Evolutionary conservation across 129 eudicot genomes (phyloP).

Genomic region (Flaveria sonorensis): DNA sequence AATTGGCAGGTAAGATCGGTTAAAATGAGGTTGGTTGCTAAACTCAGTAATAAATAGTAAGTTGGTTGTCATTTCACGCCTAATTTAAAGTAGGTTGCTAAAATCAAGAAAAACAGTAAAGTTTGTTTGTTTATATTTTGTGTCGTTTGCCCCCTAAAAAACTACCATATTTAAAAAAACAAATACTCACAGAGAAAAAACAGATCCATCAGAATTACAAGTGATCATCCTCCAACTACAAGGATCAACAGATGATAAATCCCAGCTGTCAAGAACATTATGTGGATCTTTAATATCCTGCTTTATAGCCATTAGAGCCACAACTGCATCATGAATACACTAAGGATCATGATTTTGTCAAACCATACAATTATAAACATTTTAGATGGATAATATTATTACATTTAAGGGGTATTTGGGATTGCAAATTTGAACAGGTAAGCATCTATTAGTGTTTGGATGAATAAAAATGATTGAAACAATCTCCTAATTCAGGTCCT

Average conservation of each 20-base stretch:
- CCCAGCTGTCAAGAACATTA: constrained; percentile 88
- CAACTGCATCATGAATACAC: constrained; percentile 53
- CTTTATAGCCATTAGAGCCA: constrained; percentile 87
- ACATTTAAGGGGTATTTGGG: neutral
- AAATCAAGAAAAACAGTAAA: neutral
- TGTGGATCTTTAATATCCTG: constrained; percentile 67
- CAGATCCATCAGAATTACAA: constrained; percentile 75
- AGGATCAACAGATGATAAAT: constrained; percentile 86
- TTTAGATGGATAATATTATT: neutral
- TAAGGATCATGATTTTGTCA: no score
- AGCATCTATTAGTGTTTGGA: neutral
- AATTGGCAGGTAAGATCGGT: neutral
- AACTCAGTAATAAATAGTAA: no score
- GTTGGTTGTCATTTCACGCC: neutral
- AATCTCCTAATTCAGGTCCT: no score
- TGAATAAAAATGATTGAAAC: no score
- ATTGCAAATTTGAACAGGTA: neutral
- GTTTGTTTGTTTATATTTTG: no score
- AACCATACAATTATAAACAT: neutral
- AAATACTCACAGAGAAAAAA: constrained; percentile 75
- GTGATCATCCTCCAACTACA: constrained; percentile 98
- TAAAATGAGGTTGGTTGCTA: no score
- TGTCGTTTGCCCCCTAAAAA: no score
- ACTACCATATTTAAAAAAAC: neutral
- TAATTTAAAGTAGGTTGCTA: no score